Conservation (phyloP, 1,284 basidiomycete species). For the Heterobasidion occidentale region DNA sequence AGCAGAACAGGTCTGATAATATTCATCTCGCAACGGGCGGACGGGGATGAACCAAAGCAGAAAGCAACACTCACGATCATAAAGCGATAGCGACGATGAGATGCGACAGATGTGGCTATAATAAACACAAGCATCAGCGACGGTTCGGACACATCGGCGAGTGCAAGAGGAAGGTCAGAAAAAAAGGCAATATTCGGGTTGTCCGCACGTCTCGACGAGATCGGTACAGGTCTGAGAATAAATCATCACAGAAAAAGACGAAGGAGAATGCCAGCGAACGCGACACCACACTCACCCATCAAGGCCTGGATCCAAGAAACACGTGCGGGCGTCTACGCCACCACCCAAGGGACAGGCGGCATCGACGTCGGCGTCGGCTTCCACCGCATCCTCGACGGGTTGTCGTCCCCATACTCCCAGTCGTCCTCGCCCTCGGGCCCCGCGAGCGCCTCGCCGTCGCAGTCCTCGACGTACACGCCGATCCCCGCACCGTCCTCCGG, state of each 20-base stretch:
- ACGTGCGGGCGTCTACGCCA: constrained; percentile 17
- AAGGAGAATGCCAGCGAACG: neutral
- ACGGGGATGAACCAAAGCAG: neutral
- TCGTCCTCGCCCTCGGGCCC: constrained; percentile 28
- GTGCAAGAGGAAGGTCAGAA: constrained; percentile 19
- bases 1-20: constrained; percentile 31
- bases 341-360: constrained; percentile 31
- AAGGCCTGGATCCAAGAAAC: constrained; percentile 1
- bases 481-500: constrained; percentile 67
- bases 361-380: constrained; percentile 46
- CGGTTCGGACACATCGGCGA: neutral
- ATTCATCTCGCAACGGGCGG: constrained; percentile 21
- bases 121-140: neutral
- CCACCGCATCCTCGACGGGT: constrained; percentile 43
- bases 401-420: constrained; percentile 57
- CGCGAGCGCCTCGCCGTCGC: constrained; percentile 28
- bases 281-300: neutral
- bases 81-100: neutral
- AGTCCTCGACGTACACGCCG: constrained; percentile 68
- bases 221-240: constrained; percentile 42
- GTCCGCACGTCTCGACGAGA: constrained; percentile 25
- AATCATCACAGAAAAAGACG: constrained; percentile 23
- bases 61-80: constrained; percentile 17
- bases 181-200: constrained; percentile 28
- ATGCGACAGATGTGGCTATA: neutral